phyloP scores from a whole-genome alignment of 1,139 yeast species.

The Hansenula sp. region DNA sequence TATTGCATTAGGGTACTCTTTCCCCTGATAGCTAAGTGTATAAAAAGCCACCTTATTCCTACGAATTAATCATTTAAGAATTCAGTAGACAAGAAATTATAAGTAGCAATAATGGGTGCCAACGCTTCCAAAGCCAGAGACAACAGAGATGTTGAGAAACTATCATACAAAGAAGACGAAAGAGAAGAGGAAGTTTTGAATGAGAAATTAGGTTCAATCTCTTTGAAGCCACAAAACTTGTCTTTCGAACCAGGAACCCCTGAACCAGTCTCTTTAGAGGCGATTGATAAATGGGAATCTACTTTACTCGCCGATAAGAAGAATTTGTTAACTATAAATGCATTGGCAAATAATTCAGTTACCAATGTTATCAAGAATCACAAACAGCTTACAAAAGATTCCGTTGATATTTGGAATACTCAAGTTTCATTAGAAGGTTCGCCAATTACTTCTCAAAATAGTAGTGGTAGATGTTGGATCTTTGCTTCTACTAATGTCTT shows the following conservation, averaged over 20 bases:
- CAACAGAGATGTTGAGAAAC: slow-evolving; percentile 8
- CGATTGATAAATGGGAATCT: slow-evolving; percentile 46
- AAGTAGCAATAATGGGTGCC: slow-evolving; percentile 4
- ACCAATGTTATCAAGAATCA: slow-evolving; percentile 38
- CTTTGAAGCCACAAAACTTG: not conserved
- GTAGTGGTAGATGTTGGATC: slow-evolving; percentile 81
- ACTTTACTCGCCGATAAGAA: slow-evolving; percentile 47
- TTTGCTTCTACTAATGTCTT: slow-evolving; percentile 74
- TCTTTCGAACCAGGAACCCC: not conserved
- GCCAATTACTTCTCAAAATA: slow-evolving; percentile 67
- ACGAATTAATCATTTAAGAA: too few species aligned
- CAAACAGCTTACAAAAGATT: slow-evolving; percentile 5
- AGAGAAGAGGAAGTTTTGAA: not conserved
- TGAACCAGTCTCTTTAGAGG: slow-evolving; percentile 32
- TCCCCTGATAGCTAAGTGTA: not conserved
- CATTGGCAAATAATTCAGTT: slow-evolving; percentile 48
- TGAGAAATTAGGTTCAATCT: not conserved
- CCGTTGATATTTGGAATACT: slow-evolving; percentile 43
- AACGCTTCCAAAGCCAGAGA: slow-evolving; percentile 6
- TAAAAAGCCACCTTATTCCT: not conserved
- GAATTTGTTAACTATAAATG: slow-evolving; percentile 55
- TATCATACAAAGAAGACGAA: slow-evolving; percentile 3
- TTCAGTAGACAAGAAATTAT: too few species aligned
- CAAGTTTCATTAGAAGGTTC: slow-evolving; percentile 55
- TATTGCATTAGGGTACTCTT: too few species aligned